phyloP scores from a whole-genome alignment of 192 early-diverging fungal genomes.

The Chytriomyces sp. region DNA sequence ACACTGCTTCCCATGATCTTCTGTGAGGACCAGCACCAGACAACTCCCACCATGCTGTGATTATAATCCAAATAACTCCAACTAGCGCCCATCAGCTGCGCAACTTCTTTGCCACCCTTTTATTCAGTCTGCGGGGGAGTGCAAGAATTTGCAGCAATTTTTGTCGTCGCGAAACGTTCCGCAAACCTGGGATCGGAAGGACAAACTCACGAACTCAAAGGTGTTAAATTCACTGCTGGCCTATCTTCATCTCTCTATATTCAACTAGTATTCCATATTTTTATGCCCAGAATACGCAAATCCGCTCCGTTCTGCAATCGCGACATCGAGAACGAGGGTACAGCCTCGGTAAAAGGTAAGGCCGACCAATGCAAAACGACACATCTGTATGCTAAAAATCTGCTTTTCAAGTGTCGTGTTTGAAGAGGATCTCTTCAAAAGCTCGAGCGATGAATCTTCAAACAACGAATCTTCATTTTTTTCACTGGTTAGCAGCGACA shows the following conservation, averaged over 20 bases:
- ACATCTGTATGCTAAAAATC: background rate
- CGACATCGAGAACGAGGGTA: background rate
- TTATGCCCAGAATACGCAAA: background rate
- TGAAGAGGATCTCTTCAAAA: background rate
- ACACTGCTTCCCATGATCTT: too few relatives aligned
- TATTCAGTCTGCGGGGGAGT: constrained; percentile 78
- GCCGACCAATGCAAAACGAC: background rate
- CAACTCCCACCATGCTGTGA: constrained; percentile 12
- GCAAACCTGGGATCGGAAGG: background rate
- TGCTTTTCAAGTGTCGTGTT: background rate
- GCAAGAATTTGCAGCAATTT: background rate
- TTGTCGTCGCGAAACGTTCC: background rate
- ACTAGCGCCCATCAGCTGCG: constrained; percentile 82
- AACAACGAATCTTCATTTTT: background rate
- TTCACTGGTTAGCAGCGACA: background rate
- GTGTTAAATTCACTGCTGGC: background rate
- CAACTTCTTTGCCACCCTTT: constrained; percentile 88
- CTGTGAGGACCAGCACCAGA: background rate
- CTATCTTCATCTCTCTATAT: background rate
- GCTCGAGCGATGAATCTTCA: background rate
- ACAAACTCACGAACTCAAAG: background rate
- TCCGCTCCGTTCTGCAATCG: background rate
- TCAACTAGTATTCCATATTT: background rate
- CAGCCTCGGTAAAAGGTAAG: background rate
- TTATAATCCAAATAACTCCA: background rate